Conservation (phyloP, 306 rosid species). For the Dryas octopetala region DNA sequence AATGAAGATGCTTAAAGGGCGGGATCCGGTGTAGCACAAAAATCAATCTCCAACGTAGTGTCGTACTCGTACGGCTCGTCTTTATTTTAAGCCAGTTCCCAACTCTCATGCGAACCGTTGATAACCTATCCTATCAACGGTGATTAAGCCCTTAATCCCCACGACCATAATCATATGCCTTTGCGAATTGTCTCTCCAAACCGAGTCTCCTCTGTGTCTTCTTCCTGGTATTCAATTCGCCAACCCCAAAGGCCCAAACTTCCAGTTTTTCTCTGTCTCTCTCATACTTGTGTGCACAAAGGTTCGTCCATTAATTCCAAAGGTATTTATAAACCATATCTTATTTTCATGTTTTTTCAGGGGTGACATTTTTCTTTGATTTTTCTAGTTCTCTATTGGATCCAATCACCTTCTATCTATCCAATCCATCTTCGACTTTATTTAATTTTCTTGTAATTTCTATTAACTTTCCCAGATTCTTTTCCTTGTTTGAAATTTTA, state of each 20-base stretch:
- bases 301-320: conserved; percentile 1
- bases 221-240: conserved; percentile 1
- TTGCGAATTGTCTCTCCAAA: neutral
- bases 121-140: neutral
- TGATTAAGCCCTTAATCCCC: neutral
- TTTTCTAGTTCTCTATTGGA: neutral
- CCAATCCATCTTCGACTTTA: neutral
- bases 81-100: neutral
- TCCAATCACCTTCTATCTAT: conserved; percentile 5
- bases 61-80: neutral
- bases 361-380: neutral
- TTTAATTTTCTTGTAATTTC: neutral
- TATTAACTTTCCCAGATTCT: neutral
- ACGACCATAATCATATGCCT: neutral
- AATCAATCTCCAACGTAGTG: neutral
- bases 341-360: neutral
- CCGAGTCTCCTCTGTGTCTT: neutral
- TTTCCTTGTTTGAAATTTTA: conserved; percentile 7
- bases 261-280: neutral
- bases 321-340: conserved; percentile 37
- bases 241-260: neutral
- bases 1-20: too few species aligned
- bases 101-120: neutral
- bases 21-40: too few species aligned
- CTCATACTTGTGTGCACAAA: neutral